Evolutionary conservation across 2,329 filamentous ascomycete species (phyloP).

Genomic region (Fusarium nanum): DNA sequence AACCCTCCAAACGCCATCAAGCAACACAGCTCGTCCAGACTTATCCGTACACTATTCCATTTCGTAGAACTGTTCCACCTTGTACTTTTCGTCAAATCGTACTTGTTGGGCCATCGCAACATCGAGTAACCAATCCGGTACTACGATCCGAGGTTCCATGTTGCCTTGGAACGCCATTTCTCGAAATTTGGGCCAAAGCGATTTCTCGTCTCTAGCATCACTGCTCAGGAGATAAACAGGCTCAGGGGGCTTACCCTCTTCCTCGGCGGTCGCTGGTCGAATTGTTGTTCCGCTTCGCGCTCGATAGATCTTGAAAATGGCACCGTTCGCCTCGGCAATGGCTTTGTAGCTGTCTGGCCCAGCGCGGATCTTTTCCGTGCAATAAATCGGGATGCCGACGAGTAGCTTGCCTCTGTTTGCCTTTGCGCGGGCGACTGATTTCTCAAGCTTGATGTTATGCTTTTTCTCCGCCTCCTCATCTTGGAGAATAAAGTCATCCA

Average conservation of each 20-base stretch:
- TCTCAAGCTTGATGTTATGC: constrained; percentile 75
- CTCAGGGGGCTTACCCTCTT: constrained; percentile 72
- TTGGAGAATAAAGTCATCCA: constrained; percentile 73
- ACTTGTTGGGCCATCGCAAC: constrained; percentile 90
- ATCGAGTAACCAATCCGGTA: constrained; percentile 89
- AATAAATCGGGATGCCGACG: constrained; percentile 82
- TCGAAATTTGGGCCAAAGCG: constrained; percentile 82
- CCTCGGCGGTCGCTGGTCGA: constrained; percentile 72
- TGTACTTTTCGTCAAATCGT: constrained; percentile 72
- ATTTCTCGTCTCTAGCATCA: constrained; percentile 72
- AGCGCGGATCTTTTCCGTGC: constrained; percentile 81
- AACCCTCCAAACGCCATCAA: constrained; percentile 39
- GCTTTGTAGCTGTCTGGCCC: constrained; percentile 85
- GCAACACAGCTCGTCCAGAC: constrained; percentile 7
- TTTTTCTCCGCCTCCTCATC: constrained; percentile 80
- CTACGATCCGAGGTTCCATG: constrained; percentile 84
- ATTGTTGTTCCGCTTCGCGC: constrained; percentile 77
- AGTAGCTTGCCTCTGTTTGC: constrained; percentile 82
- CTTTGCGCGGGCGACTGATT: constrained; percentile 76
- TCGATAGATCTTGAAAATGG: constrained; percentile 80
- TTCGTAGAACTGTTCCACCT: constrained; percentile 59
- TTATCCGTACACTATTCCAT: constrained; percentile 10
- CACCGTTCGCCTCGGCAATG: constrained; percentile 91
- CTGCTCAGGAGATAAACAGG: constrained; percentile 88
- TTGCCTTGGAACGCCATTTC: constrained; percentile 82